Conservation (phyloP, 1,284 basidiomycete species). For the Dichomitus squalens region DNA sequence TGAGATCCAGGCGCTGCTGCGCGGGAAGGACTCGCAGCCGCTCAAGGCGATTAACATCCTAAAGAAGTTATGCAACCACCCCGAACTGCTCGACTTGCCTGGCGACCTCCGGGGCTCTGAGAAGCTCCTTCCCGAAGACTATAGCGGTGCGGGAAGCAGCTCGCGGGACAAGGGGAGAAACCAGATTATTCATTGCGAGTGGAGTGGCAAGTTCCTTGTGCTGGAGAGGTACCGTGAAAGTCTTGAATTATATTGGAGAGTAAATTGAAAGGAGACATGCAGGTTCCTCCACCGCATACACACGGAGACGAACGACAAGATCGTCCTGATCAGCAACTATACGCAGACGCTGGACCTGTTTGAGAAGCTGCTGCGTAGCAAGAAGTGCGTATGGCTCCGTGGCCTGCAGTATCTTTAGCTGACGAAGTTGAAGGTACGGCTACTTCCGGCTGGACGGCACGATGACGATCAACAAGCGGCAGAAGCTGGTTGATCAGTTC, state of each 20-base stretch:
- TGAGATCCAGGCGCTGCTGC: slow-evolving; percentile 89
- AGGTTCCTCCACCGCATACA: slow-evolving; percentile 87
- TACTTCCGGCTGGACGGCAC: slow-evolving; percentile 93
- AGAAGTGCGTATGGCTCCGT: slow-evolving; percentile 60
- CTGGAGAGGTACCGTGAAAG: slow-evolving; percentile 93
- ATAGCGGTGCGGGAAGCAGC: slow-evolving; percentile 54
- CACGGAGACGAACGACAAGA: slow-evolving; percentile 91
- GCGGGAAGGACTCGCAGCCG: slow-evolving; percentile 92
- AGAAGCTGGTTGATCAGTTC: slow-evolving; percentile 97
- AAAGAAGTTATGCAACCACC: slow-evolving; percentile 98
- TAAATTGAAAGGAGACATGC: neutral
- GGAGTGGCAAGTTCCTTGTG: slow-evolving; percentile 93
- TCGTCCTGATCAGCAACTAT: slow-evolving; percentile 98
- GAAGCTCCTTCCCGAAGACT: slow-evolving; percentile 83
- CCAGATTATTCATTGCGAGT: slow-evolving; percentile 71
- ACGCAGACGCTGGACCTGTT: slow-evolving; percentile 97
- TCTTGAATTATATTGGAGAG: slow-evolving; percentile 23
- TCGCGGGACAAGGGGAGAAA: slow-evolving; percentile 43
- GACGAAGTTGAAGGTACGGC: slow-evolving; percentile 66
- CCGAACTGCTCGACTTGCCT: slow-evolving; percentile 88
- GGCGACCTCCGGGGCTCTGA: slow-evolving; percentile 89
- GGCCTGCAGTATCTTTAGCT: neutral
- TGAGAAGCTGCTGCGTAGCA: slow-evolving; percentile 82
- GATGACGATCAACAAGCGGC: slow-evolving; percentile 93
- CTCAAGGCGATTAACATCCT: slow-evolving; percentile 97